Base-by-base conservation (phyloP, 495 filamentous ascomycete genomes). In the Aspergillus homomorphus region DNA sequence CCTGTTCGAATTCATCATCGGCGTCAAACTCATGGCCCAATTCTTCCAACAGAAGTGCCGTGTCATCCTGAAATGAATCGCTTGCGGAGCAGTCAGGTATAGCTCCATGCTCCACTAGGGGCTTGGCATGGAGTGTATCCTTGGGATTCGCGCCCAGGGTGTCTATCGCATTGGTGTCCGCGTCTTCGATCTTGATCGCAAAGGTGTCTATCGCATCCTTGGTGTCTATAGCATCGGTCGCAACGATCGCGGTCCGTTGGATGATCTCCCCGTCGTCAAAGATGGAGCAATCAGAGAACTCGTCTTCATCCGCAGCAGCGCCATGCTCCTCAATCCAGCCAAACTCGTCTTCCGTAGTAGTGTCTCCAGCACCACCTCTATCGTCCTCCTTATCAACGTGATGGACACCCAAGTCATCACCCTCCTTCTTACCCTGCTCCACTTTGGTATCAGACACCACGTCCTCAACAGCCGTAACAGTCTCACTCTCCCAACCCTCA, bases 11-110 rank as follows among this genome's bases (percentile, higher is more conserved):
- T 16, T 66, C 64, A 18, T 64, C 60, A 14, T 65, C 60, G 20
- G 66, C 66, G 23, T 75, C 70, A 22, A 59, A 62, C 21, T 73
- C 72, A 21, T 63, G 54, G 8, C 59, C 58, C 55, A 74, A 76
- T 42, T 75, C 64, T 56, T 77, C 73, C 50, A 77, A 63, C 16
- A 69, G 66, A 23, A 66, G 57, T 4, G 74, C 71, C 6, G 74
- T 77, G 1, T 79, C 76, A 23, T 79, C 74, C n/a, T 65, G 64
- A 46, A 79, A 79, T 9, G 76, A 78, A 18, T 73, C 67, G 18
- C 49, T 54, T 30, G 43, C 33, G 19, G 60, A 10, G 30, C 45
- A n/a, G 43, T 26, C 18, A 45, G 45, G 21, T 26, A 19, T 42
- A 42, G 33, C 16, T 45, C 54, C 23, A 44, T 9, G 43, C 43